Percentiles rank a stretch among this genome's conserved stretches.
Evolutionary conservation across 164 flowering plant species (phyloP).

Genomic region (Cinnamomum micranthum): DNA sequence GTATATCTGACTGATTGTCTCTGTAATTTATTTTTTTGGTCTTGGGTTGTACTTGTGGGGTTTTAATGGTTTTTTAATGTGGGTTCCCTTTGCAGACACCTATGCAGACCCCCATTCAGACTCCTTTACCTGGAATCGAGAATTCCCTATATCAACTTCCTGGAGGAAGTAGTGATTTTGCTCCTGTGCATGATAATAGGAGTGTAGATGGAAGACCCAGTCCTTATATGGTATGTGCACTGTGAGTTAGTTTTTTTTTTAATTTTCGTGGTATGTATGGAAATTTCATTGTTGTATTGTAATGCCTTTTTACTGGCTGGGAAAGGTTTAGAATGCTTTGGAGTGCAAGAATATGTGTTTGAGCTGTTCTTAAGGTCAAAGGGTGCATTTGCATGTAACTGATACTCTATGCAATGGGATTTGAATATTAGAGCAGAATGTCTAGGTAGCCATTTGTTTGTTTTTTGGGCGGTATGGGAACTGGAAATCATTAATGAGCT

Average conservation of each 20-base stretch:
- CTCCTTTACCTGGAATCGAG: slow-evolving; percentile 61
- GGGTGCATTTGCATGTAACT: too few relatives aligned
- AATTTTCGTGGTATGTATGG: not conserved
- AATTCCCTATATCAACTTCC: slow-evolving; percentile 62
- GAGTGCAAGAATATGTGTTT: too few relatives aligned
- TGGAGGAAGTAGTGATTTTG: slow-evolving; percentile 44
- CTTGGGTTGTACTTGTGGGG: not conserved
- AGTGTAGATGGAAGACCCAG: slow-evolving; percentile 67
- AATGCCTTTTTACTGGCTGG: too few relatives aligned
- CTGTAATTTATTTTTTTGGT: not conserved
- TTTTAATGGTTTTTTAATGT: not conserved
- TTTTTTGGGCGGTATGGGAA: not conserved
- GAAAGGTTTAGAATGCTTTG: too few relatives aligned
- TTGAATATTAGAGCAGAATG: not conserved
- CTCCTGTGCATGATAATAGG: slow-evolving; percentile 39
- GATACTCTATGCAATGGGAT: too few relatives aligned
- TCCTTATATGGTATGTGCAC: slow-evolving; percentile 62
- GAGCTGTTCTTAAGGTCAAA: too few relatives aligned
- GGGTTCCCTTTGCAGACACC: slow-evolving; percentile 55
- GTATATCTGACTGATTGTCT: not conserved
- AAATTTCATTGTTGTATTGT: too few relatives aligned
- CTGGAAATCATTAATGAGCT: not conserved
- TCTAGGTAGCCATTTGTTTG: not conserved
- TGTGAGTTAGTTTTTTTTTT: not conserved
- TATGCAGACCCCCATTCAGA: slow-evolving; percentile 71